Percentiles rank a stretch among this genome's conserved stretches.
phyloP scores from a whole-genome alignment of 75 land plant species.

The Pinus albicaulis region DNA sequence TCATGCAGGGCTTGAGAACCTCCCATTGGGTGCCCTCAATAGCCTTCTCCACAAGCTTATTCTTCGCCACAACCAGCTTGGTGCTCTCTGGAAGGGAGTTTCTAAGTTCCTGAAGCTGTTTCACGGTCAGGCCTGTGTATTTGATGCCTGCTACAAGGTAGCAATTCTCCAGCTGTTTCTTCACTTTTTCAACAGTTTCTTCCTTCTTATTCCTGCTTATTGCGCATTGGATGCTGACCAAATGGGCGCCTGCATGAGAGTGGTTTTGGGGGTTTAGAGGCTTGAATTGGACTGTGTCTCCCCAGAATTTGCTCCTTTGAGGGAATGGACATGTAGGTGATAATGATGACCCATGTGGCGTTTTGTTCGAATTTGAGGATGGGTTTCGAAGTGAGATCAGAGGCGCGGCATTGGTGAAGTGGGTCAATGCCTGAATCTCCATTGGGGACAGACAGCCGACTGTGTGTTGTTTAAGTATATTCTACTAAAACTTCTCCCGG shows the following conservation, averaged over 20 bases:
- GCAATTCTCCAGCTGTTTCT: constrained; percentile 69
- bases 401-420: neutral
- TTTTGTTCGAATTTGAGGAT: neutral
- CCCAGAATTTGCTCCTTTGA: neutral
- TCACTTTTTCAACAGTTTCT: constrained; percentile 68
- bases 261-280: too few relatives aligned
- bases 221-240: constrained; percentile 44
- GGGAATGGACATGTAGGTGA: neutral
- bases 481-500: too few relatives aligned
- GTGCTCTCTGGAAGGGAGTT: constrained; percentile 52
- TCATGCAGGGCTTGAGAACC: constrained; percentile 80
- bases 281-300: neutral
- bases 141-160: constrained; percentile 83
- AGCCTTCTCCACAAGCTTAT: constrained; percentile 86
- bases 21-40: constrained; percentile 92
- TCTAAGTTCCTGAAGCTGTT: constrained; percentile 76
- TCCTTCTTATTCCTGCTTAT: constrained; percentile 86
- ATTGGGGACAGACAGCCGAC: neutral
- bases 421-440: neutral
- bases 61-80: constrained; percentile 86
- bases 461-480: too few relatives aligned
- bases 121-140: constrained; percentile 80
- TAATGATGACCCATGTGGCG: too few relatives aligned
- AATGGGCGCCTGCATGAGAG: neutral
- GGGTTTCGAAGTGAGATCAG: neutral